Base-by-base conservation (phyloP, 805 yeast genomes). In the Ogataea siamensis region DNA sequence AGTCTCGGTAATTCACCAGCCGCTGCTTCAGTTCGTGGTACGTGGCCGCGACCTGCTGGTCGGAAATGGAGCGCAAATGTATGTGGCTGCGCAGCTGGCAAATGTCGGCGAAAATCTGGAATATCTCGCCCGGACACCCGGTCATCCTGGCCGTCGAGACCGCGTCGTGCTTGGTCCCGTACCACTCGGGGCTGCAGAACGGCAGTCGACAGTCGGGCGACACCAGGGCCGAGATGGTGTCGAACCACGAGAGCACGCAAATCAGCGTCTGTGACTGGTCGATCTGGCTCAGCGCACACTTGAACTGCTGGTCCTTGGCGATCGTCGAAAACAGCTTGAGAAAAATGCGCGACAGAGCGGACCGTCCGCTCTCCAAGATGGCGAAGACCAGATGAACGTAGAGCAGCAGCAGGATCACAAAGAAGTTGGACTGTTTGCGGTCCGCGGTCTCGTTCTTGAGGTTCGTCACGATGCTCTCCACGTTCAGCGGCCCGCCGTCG, bases 51-150 rank as follows among this genome's bases (percentile, higher is more conserved):
- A 37, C 21, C 11, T 42, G 36, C 15, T 32, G 30, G 8, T 26
- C 14, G 5, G 19, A 16, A 9, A 42, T 19, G 18, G 30, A 34
- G 19, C 35, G 31, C 13, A 14, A 22, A 32, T 46, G 37, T 4
- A 42, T 32, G 16, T 22, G 28, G 35, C 33, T 34, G 29, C 68
- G 48, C 10, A 74, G 46, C 9, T 51, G 50, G 43, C 79, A 73
- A 5, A 76, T 65, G 29, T 68, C 63, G 2, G 66, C 59, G 50
- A 76, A 62, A 4, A 74, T 67, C 12, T 57, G 54, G 50, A 76
- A 76, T 1, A 76, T 68, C 42, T 74, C 80, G 3, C 78, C 79
- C 0, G 82, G 81, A 45, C 82, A 76, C 1, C 80, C 82, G 71
- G 73, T 74, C 70, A 76, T 66, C 39, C 64, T 66, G 5, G 74